Percentiles rank a stretch among this genome's conserved stretches.
phyloP scores from a whole-genome alignment of 495 filamentous ascomycete genomes.

The Hypoxylon subgilvum region DNA sequence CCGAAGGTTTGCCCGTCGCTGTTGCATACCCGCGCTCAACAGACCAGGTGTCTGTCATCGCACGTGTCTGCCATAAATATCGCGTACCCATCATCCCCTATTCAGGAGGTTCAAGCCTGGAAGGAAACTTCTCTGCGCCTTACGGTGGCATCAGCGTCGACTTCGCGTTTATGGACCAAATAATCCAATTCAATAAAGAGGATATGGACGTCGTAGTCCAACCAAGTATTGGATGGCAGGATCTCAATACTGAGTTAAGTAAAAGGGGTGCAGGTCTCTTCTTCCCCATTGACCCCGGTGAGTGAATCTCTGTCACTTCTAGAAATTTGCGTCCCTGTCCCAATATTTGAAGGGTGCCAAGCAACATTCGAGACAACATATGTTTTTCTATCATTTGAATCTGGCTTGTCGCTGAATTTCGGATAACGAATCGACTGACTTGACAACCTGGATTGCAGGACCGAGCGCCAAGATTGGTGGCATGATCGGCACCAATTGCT shows the following conservation, averaged over 20 bases:
- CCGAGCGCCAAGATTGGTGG: constrained; percentile 70
- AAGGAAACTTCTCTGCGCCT: constrained; percentile 86
- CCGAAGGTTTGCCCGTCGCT: constrained; percentile 76
- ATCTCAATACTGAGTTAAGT: constrained; percentile 77
- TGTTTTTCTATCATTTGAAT: background rate
- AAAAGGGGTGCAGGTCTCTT: constrained; percentile 76
- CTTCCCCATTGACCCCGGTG: constrained; percentile 85
- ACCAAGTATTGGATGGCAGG: constrained; percentile 89
- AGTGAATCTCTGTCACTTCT: constrained; percentile 32
- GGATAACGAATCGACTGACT: constrained; percentile 17
- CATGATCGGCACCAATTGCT: constrained; percentile 83
- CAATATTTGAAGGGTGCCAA: background rate
- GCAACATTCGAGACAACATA: background rate
- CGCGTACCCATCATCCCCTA: constrained; percentile 86
- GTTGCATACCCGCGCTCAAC: constrained; percentile 80
- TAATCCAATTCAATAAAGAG: constrained; percentile 76
- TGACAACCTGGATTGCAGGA: constrained; percentile 40
- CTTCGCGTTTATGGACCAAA: constrained; percentile 84
- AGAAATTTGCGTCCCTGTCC: background rate
- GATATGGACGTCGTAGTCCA: constrained; percentile 95
- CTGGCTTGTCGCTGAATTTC: background rate
- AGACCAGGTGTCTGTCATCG: constrained; percentile 79
- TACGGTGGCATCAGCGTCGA: constrained; percentile 88
- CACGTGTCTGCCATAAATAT: constrained; percentile 80
- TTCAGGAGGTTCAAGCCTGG: constrained; percentile 84